Evolutionary conservation across 768 basidiomycete species (phyloP), one percentile per base, ranked within the genome.

Genomic region (Coprinopsis strossmayeri): DNA sequence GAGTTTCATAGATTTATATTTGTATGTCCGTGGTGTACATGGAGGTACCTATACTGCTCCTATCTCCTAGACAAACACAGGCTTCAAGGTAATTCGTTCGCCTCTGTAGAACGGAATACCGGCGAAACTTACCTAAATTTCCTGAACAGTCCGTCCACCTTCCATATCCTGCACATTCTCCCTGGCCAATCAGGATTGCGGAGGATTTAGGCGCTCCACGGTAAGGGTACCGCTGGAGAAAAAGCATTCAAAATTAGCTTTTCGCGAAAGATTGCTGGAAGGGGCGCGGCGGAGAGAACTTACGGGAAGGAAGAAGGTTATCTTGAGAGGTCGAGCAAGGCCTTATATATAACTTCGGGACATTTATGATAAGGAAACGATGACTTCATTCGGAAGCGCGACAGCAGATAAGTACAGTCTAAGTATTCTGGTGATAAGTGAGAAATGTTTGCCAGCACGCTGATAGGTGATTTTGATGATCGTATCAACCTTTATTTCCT

Each of bases 221-320:
- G 7, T 15, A 15, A 32, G 9, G 30, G 15, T 7, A 7, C 15
- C 30, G 30, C 9, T 7, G 30, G n/a, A 15, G 30, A 32, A 7
- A 32, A 32, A 7, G 30, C 15, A 7, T 32, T 7, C 15, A 7
- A 15, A 32, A 32, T 7, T 7, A 32, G 7, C 30, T 15, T 32
- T 7, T 32, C 30, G 7, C 9, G 30, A 7, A 32, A 32, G 30
- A 7, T 7, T 15, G 30, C 7, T 15, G 30, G 7, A n/a, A 7
- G 30, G 15, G 30, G 15, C 30, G 30, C 15, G 30, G 30, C 30
- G 15, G 15, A 32, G 15, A 32, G 9, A 32, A 32, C 9, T 32
- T 32, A 7, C 30, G 30, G 40, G 23, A 42, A 42, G 40, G 11
- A 42, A 9, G 18, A 42, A 42, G 40, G 40, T 42, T 42, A 42